Evolutionary conservation across 352 stramenopile genomes (phyloP).

Genomic region (Globisporangium orthogonon): DNA sequence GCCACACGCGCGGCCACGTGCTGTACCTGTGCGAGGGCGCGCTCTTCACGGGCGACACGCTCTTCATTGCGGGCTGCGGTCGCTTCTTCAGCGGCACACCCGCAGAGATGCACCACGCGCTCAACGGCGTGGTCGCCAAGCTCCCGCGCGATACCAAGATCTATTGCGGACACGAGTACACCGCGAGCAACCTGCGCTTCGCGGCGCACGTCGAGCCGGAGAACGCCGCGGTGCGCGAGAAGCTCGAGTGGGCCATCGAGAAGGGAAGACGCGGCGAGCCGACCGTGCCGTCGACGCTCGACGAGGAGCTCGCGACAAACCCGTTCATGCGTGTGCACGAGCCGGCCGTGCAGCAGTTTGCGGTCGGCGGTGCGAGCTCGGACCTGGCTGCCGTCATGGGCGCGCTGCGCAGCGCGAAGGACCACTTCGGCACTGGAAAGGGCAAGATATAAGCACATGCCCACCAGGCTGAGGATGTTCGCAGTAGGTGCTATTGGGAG

Average conservation of each 20-base stretch:
- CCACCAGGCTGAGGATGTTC: neutral
- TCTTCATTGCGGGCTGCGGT: conserved; percentile 89
- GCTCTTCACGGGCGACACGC: conserved; percentile 90
- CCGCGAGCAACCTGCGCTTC: conserved; percentile 85
- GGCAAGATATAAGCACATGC: conserved; percentile 15
- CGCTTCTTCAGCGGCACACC: conserved; percentile 80
- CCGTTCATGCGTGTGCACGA: conserved; percentile 74
- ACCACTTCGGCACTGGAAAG: conserved; percentile 54
- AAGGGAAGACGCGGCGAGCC: conserved; percentile 35
- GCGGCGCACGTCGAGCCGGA: conserved; percentile 85
- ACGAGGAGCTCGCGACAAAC: conserved; percentile 66
- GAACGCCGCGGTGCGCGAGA: conserved; percentile 56
- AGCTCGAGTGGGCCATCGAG: conserved; percentile 48
- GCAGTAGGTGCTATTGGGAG: neutral
- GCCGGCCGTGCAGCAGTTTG: conserved; percentile 45
- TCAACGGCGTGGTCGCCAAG: conserved; percentile 71
- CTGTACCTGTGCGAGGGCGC: conserved; percentile 59
- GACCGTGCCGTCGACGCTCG: conserved; percentile 87
- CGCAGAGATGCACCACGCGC: conserved; percentile 79
- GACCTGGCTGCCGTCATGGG: conserved; percentile 57
- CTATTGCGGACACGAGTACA: conserved; percentile 93
- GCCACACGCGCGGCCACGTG: conserved; percentile 90
- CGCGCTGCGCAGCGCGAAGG: conserved; percentile 45
- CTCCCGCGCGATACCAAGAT: conserved; percentile 69
- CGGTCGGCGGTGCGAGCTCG: conserved; percentile 12